phyloP scores from a whole-genome alignment of 805 yeast genomes.

The Isabelozyma gotoi region DNA sequence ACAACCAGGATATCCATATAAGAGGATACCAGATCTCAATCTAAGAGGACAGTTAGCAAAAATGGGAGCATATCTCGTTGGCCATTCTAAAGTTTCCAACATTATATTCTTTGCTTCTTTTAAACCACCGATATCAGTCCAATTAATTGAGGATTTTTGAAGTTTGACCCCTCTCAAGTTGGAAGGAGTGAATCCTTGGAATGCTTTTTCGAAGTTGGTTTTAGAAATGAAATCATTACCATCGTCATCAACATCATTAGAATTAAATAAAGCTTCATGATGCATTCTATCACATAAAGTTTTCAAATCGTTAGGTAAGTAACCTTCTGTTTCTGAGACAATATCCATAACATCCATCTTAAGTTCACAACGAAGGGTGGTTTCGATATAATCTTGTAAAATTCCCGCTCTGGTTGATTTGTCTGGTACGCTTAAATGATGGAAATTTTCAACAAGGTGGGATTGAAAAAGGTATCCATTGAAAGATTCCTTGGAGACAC shows the following conservation, averaged over 20 bases:
- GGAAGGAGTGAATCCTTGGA: constrained; percentile 74
- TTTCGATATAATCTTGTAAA: constrained; percentile 36
- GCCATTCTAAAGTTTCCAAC: constrained; percentile 94
- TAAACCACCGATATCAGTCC: constrained; percentile 92
- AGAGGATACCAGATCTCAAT: constrained; percentile 81
- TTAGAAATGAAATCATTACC: constrained; percentile 18
- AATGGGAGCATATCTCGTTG: constrained; percentile 94
- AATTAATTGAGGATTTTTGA: constrained; percentile 69
- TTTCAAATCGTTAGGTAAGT: constrained; percentile 78
- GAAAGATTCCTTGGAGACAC: constrained; percentile 62
- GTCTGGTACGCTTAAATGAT: constrained; percentile 66
- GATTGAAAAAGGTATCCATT: constrained; percentile 61
- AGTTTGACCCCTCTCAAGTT: constrained; percentile 83
- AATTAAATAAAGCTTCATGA: constrained; percentile 44
- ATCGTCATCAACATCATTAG: constrained; percentile 5
- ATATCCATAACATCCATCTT: constrained; percentile 43
- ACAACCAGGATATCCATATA: constrained; percentile 97
- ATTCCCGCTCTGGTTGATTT: constrained; percentile 56
- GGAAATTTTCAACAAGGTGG: constrained; percentile 66
- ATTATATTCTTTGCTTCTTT: constrained; percentile 70
- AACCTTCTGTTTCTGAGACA: constrained; percentile 80
- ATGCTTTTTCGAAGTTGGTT: constrained; percentile 51
- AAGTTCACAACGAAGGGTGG: constrained; percentile 30
- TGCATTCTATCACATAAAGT: constrained; percentile 68
- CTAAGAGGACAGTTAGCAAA: constrained; percentile 85